Percentiles rank a stretch among this genome's conserved stretches.
Conservation (phyloP, 805 yeast species). For the Metschnikowia baotianmanensis region DNA sequence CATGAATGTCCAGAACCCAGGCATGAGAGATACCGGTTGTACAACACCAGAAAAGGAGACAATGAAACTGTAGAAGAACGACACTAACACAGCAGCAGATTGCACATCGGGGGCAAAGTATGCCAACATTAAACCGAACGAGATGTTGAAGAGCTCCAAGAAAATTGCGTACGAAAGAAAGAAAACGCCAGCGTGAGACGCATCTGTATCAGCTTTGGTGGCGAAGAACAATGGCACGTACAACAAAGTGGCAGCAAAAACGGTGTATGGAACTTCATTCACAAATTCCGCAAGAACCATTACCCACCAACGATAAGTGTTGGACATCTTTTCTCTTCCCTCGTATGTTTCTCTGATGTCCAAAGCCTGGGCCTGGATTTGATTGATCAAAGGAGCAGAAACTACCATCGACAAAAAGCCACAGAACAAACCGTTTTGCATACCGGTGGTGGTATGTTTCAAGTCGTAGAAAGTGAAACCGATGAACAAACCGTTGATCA, state of each 20-base stretch:
- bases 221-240: conserved; percentile 44
- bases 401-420: conserved; percentile 55
- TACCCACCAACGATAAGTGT: conserved; percentile 70
- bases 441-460: conserved; percentile 24
- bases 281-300: conserved; percentile 52
- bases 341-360: conserved; percentile 61
- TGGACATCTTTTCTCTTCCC: conserved; percentile 67
- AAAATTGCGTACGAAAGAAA: conserved; percentile 46
- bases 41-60: conserved; percentile 57
- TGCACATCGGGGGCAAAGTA: conserved; percentile 65
- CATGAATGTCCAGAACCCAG: conserved; percentile 50
- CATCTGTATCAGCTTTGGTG: conserved; percentile 16
- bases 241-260: conserved; percentile 27
- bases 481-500: conserved; percentile 42
- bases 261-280: conserved; percentile 59
- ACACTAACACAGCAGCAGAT: conserved; percentile 59
- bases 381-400: conserved; percentile 59
- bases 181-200: conserved; percentile 36
- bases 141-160: conserved; percentile 38
- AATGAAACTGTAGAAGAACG: conserved; percentile 55
- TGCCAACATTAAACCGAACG: conserved; percentile 50
- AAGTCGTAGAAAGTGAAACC: conserved; percentile 34
- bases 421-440: conserved; percentile 43
- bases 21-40: conserved; percentile 43
- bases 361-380: conserved; percentile 59